Percentiles rank a stretch among this genome's conserved stretches.
Conservation (phyloP, 1,284 basidiomycete genomes). For the Neonothopanus nambi region DNA sequence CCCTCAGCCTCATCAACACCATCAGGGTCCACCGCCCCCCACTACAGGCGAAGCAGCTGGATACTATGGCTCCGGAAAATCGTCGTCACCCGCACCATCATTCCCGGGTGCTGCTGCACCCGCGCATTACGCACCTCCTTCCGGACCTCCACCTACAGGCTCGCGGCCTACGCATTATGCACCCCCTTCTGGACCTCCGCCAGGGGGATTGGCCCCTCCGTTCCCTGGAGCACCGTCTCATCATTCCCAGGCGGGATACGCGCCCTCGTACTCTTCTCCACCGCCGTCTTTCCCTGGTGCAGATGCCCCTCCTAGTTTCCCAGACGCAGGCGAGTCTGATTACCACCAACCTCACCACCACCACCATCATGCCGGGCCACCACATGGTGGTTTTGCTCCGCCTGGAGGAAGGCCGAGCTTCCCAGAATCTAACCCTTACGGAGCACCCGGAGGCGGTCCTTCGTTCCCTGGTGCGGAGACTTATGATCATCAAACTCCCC, state of each 20-base stretch:
- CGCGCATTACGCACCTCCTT: conserved; percentile 28
- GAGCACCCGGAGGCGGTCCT: conserved; percentile 18
- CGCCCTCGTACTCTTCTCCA: conserved; percentile 7
- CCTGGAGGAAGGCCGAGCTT: conserved; percentile 22
- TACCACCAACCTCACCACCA: conserved; percentile 12
- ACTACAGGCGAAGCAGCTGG: conserved; percentile 27
- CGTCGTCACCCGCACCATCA: conserved; percentile 10
- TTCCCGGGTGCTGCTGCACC: conserved; percentile 15
- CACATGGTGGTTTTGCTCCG: conserved; percentile 12
- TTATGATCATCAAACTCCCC: conserved; percentile 17
- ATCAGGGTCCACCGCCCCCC: conserved; percentile 14
- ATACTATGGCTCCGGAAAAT: conserved; percentile 18
- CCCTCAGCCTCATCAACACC: conserved; percentile 10
- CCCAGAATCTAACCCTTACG: conserved; percentile 25
- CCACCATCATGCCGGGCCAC: conserved; percentile 12
- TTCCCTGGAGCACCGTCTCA: conserved; percentile 22
- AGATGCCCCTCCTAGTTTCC: conserved; percentile 13
- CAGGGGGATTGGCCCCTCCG: conserved; percentile 20
- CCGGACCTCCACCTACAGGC: conserved; percentile 21
- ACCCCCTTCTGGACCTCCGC: conserved; percentile 23
- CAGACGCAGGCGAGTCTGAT: conserved; percentile 8
- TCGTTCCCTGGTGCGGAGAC: conserved; percentile 32
- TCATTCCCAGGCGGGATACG: neutral
- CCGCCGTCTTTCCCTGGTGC: conserved; percentile 26
- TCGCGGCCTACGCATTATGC: conserved; percentile 28